These are phyloP conservation scores for Sanghuangporus sanghuang DNA, from an alignment of 1,284 basidiomycete species.

Conservation along the genomic window DNA sequence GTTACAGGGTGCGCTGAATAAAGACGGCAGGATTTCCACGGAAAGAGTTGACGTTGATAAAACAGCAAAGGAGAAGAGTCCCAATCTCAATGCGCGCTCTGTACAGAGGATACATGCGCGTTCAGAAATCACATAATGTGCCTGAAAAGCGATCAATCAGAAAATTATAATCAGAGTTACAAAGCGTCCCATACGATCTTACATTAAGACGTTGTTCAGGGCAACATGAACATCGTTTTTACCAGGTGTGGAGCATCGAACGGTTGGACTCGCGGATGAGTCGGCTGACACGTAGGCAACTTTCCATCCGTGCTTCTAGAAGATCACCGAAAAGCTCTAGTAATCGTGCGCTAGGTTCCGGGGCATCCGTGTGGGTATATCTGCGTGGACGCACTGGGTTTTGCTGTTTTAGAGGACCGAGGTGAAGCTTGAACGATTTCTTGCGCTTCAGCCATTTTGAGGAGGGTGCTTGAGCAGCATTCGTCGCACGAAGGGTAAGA, in stretches of 20 bases:
- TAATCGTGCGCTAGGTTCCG: conserved; percentile 45
- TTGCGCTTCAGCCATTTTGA: conserved; percentile 39
- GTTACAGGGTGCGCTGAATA: background rate
- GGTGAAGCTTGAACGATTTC: conserved; percentile 41
- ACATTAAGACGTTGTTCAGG: background rate
- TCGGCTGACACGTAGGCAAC: conserved; percentile 57
- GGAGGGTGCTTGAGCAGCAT: conserved; percentile 25
- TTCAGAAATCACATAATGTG: background rate
- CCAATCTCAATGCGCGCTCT: background rate
- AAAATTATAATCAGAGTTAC: background rate
- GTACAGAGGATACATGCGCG: background rate
- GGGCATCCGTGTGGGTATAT: background rate
- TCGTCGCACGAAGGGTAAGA: conserved; percentile 17
- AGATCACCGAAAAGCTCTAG: conserved; percentile 65
- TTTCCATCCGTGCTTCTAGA: conserved; percentile 69
- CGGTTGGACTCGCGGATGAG: conserved; percentile 50
- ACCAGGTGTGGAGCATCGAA: conserved; percentile 12
- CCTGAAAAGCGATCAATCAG: background rate
- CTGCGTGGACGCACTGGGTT: conserved; percentile 19
- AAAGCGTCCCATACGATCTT: background rate
- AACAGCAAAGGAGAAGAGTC: background rate
- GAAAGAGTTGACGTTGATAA: background rate
- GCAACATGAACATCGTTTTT: background rate
- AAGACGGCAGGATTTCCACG: background rate
- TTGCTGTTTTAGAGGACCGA: conserved; percentile 39